These are phyloP conservation scores for Yarrowia galli DNA, from an alignment of 1,139 yeast species.

Conservation along the genomic window DNA sequence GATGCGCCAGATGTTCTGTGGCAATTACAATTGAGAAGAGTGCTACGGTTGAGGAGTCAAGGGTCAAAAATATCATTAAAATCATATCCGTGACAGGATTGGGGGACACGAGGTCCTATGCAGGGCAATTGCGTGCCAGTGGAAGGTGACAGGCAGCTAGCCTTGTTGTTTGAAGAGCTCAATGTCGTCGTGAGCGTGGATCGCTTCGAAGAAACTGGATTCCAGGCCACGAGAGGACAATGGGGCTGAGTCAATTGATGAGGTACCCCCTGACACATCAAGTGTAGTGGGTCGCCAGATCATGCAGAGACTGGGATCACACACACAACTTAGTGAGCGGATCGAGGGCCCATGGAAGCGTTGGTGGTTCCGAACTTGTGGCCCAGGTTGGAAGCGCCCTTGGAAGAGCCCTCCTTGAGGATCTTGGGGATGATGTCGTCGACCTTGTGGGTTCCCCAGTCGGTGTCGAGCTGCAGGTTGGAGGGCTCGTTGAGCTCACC, in stretches of 20 bases:
- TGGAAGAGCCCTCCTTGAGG: conserved; percentile 15
- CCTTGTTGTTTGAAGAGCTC: conserved; percentile 8
- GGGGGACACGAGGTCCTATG: background rate
- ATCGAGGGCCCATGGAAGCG: conserved; percentile 38
- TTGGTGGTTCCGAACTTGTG: conserved; percentile 33
- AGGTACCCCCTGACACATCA: background rate
- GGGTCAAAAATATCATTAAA: conserved; percentile 10
- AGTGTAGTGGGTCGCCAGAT: background rate
- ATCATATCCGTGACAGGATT: conserved; percentile 10
- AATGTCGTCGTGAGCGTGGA: background rate
- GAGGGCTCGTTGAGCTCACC: conserved; percentile 38
- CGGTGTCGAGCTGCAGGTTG: conserved; percentile 38
- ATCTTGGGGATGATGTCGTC: conserved; percentile 36
- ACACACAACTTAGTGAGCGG: conserved; percentile 3
- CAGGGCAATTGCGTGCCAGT: conserved; percentile 3
- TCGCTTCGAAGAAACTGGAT: background rate
- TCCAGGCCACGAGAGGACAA: background rate
- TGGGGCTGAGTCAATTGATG: conserved; percentile 7
- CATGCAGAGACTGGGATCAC: background rate
- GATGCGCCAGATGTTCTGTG: background rate
- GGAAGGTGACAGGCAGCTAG: background rate
- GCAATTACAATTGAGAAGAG: background rate
- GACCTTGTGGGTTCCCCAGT: conserved; percentile 38
- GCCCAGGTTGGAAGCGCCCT: conserved; percentile 20
- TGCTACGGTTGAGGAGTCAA: too few species aligned